These are phyloP conservation scores for Sphagnum tenellum DNA, from an alignment of 225 moss, liverwort and hornwort species.

Conservation along the genomic window DNA sequence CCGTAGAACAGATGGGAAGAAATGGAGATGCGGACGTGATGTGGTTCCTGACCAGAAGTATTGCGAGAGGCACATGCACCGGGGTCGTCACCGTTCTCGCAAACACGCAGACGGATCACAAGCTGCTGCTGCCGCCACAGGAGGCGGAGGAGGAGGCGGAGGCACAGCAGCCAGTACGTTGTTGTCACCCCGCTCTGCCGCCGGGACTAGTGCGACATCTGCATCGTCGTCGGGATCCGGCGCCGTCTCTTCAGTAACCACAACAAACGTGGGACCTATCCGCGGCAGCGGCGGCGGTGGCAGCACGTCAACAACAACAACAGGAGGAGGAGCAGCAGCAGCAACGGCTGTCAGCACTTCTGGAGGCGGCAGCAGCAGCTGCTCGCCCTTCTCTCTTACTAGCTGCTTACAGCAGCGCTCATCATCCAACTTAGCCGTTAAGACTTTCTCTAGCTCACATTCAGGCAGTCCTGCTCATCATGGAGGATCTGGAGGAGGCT, in stretches of 20 bases:
- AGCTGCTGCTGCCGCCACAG: too few relatives aligned
- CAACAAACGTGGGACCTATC: too few relatives aligned
- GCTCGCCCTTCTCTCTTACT: neutral
- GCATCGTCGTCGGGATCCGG: too few relatives aligned
- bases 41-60: conserved; percentile 99
- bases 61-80: conserved; percentile 99
- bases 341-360: too few relatives aligned
- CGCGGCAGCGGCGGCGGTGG: too few relatives aligned
- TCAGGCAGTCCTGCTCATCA: conserved; percentile 28
- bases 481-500: conserved; percentile 27
- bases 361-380: too few relatives aligned
- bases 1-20: conserved; percentile 95
- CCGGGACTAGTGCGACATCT: too few relatives aligned
- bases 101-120: conserved; percentile 23
- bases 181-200: too few relatives aligned
- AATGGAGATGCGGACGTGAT: conserved; percentile 93
- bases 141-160: conserved; percentile 17
- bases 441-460: conserved; percentile 61
- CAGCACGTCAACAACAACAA: too few relatives aligned
- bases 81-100: conserved; percentile 95
- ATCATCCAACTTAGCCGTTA: conserved; percentile 63
- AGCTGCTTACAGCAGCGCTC: conserved; percentile 31
- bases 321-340: too few relatives aligned
- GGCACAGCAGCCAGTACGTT: too few relatives aligned
- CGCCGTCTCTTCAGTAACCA: too few relatives aligned